Base-by-base conservation (phyloP, 129 eudicot species). In the Escallonia herrerae region DNA sequence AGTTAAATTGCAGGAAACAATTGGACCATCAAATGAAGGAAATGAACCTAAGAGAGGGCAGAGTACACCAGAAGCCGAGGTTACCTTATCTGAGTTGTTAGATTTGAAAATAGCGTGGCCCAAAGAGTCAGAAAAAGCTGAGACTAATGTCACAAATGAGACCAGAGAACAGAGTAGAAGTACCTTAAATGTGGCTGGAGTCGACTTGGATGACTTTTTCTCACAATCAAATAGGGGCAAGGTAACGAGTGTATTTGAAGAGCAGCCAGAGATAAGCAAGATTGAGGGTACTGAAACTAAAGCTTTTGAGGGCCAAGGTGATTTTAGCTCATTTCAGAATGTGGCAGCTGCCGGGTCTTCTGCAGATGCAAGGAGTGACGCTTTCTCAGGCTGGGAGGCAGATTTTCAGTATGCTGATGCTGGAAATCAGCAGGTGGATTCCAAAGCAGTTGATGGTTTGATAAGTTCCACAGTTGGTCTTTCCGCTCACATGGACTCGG, bases 31-130 rank as follows among this genome's bases (percentile, higher is more conserved):
- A 38, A 58, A 55, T 7, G 77, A 81, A 67, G 80, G 73, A 74
- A 61, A 15, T 64, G 75, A 81, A 65, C 64, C 45, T 59, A 51
- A 62, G 59, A 71, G 77, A 75, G 84, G 72, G n/a, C 84, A 74
- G 58, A 70, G 81, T 61, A 67, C 88, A 40, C 66, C 68, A 7
- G 76, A 83, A 65, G 76, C 65, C 15, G 70, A 56, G 54, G 75
- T 63, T 58, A 47, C 80, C 15, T 74, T 91, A 80, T 81, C 84
- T 44, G 86, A 82, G 76, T 71, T 79, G 15, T 74, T 91, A 60
- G 79, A 87, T 69, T 76, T 82, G 64, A 65, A 72, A 66, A 79
- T 91, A 66, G 2, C 68, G 62, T 91, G 95, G 94, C 80, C 76
- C 33, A 75, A 79, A 80, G 86, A 83, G 71, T 44, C 62, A 40